Base-by-base conservation (phyloP, 352 stramenopile species). In the Globisporangium irregulare region DNA sequence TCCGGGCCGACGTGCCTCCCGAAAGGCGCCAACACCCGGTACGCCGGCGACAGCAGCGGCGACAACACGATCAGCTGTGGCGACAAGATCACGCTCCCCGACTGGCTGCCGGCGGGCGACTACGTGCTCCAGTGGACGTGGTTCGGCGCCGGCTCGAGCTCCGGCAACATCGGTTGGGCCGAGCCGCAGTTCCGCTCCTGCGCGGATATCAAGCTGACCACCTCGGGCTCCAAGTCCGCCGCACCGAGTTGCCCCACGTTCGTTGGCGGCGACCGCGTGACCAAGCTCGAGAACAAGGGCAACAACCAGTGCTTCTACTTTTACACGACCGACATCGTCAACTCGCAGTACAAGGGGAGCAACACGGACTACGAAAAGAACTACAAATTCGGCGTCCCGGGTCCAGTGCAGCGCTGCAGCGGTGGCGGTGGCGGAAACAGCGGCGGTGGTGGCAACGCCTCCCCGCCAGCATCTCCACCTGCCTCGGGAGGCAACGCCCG, bases 111-210 rank as follows among this genome's bases (percentile, higher is more conserved):
- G 14, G 67, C 75, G 32, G 80, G 80, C 3, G 80, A 88, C 70
- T 88, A 88, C 51, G 79, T 87, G 41, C 62, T 89, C 59, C 81
- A 89, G 64, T 87, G 78, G 81, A 76, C 77, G 24, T 87, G 81
- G 81, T 78, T 84, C 27, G 66, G 68, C 20, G 79, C 70, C 12
- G 81, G 81, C 24, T 84, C 75, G 51, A 86, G 76, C 58, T 83
- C 77, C 58, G 79, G 81, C 32, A 82, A 87, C 62, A 72, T 86
- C 41, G 77, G 73, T 10, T 87, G 77, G 79, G 71, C 71, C n/a
- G 77, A 79, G 58, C 67, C 66, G 3, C 76, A 84, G 53, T 89
- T 81, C 57, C 77, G 80, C 15, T 81, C 79, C 6, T 89, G 79
- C 22, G 81, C 81, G 1, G 79, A 89, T 24, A 87, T 89, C 56